Base-by-base conservation (phyloP, 2,329 filamentous ascomycete species). In the Colletotrichum sidae region DNA sequence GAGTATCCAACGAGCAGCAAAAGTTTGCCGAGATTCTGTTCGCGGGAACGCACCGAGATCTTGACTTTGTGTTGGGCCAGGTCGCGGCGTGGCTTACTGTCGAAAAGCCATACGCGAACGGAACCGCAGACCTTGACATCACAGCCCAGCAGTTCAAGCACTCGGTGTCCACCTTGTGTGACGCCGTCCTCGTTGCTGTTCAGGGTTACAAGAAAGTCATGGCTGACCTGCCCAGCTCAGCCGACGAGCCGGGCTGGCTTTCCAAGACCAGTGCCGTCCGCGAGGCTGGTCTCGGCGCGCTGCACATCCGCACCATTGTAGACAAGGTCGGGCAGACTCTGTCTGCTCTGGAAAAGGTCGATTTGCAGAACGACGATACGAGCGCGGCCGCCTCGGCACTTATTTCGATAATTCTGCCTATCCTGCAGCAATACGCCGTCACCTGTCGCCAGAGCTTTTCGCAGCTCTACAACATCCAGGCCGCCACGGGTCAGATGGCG, bases 101-200 rank as follows among this genome's bases (percentile, higher is more conserved):
- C 25, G 6, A 57, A 11, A 34, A 17, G 3, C 11, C 38, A 17
- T 34, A 33, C 15, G 10, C 13, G n/a, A 7, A 9, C 8, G 42
- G 17, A 10, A 7, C 38, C 17, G 13, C 12, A 7, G 47, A 34
- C 11, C 37, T 52, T 10, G 63, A 66, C 37, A 25, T 8, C 2
- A 50, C 55, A 4, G 64, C 81, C 13, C 69, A 83, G 15, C 74
- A 78, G 0, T 85, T 94, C 49, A 86, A 88, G 46, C 78, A 83
- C 12, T 80, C 83, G 4, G 76, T 93, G 2, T 86, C 92, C 42
- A 85, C 78, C 1, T 81, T 91, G n/a, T 86, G 90, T 51, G 92
- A 97, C 76, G 87, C 88, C 54, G 86, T 95, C 35, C 87, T 97
- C 2, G 91, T 95, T 41, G 90, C 92, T 1, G 84, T 97, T 52